A percentile compares a stretch with the other conserved stretches of the same genome.
Evolutionary conservation across 805 yeast species (phyloP).

Genomic region (Isabelozyma heimii): DNA sequence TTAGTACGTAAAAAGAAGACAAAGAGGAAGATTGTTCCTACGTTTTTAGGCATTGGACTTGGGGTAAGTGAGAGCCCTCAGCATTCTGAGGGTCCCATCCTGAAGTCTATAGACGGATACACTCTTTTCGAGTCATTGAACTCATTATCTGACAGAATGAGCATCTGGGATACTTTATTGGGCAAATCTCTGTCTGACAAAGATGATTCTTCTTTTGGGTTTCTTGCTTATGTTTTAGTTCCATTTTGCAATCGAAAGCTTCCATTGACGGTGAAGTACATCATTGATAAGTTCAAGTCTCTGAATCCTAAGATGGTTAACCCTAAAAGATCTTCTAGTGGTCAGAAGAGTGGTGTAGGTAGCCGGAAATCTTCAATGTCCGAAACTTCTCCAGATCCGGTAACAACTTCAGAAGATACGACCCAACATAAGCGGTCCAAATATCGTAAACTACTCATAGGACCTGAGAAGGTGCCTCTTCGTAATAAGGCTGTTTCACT

Average conservation of each 20-base stretch:
- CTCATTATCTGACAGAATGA: constrained; percentile 49
- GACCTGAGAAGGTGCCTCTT: constrained; percentile 7
- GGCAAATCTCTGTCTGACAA: constrained; percentile 27
- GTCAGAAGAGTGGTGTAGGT: neutral
- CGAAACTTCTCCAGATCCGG: neutral
- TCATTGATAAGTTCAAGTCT: constrained; percentile 48
- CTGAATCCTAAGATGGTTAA: constrained; percentile 35
- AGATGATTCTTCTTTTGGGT: constrained; percentile 44
- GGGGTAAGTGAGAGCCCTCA: constrained; percentile 3
- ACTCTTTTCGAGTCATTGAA: constrained; percentile 30
- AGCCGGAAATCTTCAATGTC: neutral
- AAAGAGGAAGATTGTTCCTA: constrained; percentile 33
- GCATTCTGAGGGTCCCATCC: neutral
- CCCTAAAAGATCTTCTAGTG: constrained; percentile 2
- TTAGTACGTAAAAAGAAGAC: constrained; percentile 16
- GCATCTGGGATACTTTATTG: constrained; percentile 50
- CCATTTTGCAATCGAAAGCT: constrained; percentile 52
- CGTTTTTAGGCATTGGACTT: constrained; percentile 41
- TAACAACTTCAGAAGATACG: neutral
- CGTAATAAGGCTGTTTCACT: constrained; percentile 17
- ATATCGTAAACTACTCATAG: constrained; percentile 2
- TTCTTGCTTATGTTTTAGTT: constrained; percentile 49
- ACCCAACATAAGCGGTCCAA: neutral
- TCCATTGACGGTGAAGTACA: constrained; percentile 45
- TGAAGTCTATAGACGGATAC: constrained; percentile 10